Conservation (phyloP, 2,329 filamentous ascomycete genomes). For the Ophiocordyceps sinensis region DNA sequence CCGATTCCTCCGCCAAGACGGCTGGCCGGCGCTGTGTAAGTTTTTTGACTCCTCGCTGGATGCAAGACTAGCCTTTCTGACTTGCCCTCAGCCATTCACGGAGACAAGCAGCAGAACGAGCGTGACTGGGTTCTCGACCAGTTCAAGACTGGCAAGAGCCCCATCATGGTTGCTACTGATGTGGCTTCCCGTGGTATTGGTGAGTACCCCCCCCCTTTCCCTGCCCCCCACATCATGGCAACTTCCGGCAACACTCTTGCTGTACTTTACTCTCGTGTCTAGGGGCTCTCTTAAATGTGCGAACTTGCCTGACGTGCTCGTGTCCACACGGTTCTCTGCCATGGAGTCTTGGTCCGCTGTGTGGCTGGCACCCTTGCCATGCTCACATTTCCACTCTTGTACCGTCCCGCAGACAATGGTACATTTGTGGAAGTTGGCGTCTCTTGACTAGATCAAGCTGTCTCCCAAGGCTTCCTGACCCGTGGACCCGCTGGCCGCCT, state of each 20-base stretch:
- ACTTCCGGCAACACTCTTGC: constrained; percentile 43
- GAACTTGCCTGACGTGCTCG: constrained; percentile 80
- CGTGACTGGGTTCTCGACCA: constrained; percentile 99
- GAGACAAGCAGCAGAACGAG: constrained; percentile 98
- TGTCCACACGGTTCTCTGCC: constrained; percentile 69
- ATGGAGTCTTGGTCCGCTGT: constrained; percentile 66
- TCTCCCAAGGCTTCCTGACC: constrained; percentile 43
- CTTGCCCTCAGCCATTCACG: constrained; percentile 66
- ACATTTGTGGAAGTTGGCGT: constrained; percentile 66
- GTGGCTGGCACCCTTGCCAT: constrained; percentile 40
- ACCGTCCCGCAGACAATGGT: constrained; percentile 43
- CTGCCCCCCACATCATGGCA: constrained; percentile 23
- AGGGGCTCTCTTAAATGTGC: constrained; percentile 78
- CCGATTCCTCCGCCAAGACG: constrained; percentile 90
- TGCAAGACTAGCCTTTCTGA: constrained; percentile 7
- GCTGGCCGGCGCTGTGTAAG: constrained; percentile 93
- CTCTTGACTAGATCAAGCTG: constrained; percentile 65
- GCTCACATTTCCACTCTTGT: constrained; percentile 66
- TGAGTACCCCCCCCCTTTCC: constrained; percentile 47
- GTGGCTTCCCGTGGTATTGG: constrained; percentile 99
- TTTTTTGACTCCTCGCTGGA: not conserved
- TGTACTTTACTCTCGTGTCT: constrained; percentile 88
- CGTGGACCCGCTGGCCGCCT: constrained; percentile 42
- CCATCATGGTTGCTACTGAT: constrained; percentile 99
- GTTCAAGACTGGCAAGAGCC: constrained; percentile 98